Conservation (phyloP, 2,329 filamentous ascomycete species). For the Ascochyta fabae region DNA sequence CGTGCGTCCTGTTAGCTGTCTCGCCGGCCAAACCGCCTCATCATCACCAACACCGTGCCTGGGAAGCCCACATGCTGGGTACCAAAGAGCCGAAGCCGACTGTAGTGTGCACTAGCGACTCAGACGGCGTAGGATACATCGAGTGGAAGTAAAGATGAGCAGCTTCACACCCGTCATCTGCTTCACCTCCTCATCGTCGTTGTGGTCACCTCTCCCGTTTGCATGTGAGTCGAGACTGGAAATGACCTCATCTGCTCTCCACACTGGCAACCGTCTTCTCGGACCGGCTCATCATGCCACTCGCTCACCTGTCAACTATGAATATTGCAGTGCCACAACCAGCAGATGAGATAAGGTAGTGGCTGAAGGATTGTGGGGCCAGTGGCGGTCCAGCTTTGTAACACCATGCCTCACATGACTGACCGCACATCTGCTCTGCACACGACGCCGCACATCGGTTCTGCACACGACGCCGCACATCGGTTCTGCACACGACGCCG, state of each 20-base stretch:
- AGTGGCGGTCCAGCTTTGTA: slow-evolving; percentile 26
- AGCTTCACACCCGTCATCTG: not conserved
- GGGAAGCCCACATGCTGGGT: no score
- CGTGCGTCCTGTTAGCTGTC: not conserved
- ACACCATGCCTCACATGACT: slow-evolving; percentile 18
- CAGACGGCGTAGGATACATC: no score
- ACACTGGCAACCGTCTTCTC: not conserved
- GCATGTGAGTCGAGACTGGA: no score
- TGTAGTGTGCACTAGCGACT: no score
- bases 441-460: not conserved
- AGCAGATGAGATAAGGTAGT: slow-evolving; percentile 1
- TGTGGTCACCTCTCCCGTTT: no score
- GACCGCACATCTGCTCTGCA: slow-evolving; percentile 9
- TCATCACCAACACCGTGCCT: no score
- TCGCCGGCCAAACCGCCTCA: slow-evolving; percentile 1
- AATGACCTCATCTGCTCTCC: not conserved
- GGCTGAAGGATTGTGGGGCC: slow-evolving; percentile 22
- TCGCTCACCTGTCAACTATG: not conserved
- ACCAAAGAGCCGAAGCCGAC: no score
- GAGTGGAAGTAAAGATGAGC: no score
- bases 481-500: slow-evolving; percentile 1
- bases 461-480: slow-evolving; percentile 7
- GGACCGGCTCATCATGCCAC: not conserved
- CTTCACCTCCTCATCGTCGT: no score
- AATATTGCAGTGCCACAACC: not conserved